phyloP scores from a whole-genome alignment of 768 basidiomycete genomes.

The Pleurotus eryngii region DNA sequence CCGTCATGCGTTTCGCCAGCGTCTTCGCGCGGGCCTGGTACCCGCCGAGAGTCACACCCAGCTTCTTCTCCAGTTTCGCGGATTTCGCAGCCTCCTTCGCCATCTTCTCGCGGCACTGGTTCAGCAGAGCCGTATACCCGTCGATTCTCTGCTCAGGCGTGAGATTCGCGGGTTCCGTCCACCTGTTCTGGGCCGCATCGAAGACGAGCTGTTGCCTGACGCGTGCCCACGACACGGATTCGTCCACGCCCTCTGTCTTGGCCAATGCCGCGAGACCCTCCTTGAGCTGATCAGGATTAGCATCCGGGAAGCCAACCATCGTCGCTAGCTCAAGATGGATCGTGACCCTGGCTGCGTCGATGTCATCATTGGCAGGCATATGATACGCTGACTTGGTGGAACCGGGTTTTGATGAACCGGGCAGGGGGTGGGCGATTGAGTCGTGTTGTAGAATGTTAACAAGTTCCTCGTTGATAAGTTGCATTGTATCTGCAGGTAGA shows the following conservation, averaged over 20 bases:
- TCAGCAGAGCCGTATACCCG: conserved; percentile 62
- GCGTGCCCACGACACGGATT: conserved; percentile 68
- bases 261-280: conserved; percentile 67
- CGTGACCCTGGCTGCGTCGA: conserved; percentile 63
- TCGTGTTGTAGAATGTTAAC: conserved; percentile 82
- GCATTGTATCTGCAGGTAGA: conserved; percentile 47
- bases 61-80: conserved; percentile 86
- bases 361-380: conserved; percentile 72
- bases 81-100: conserved; percentile 77
- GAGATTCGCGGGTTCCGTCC: conserved; percentile 67
- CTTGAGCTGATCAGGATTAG: conserved; percentile 73
- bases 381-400: conserved; percentile 65
- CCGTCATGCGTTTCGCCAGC: conserved; percentile 58
- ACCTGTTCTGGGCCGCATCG: conserved; percentile 50
- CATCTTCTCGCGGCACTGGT: conserved; percentile 67
- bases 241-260: conserved; percentile 59
- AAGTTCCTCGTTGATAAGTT: conserved; percentile 75
- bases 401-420: conserved; percentile 80
- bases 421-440: conserved; percentile 80
- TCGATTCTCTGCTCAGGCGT: conserved; percentile 54
- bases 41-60: conserved; percentile 84
- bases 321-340: conserved; percentile 81
- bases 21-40: conserved; percentile 76
- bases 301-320: conserved; percentile 81
- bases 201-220: conserved; percentile 61